Percentiles rank a stretch among this genome's conserved stretches.
These are phyloP conservation scores for Suillus subalutaceus DNA, from an alignment of 768 basidiomycete species.

Conservation along the genomic window DNA sequence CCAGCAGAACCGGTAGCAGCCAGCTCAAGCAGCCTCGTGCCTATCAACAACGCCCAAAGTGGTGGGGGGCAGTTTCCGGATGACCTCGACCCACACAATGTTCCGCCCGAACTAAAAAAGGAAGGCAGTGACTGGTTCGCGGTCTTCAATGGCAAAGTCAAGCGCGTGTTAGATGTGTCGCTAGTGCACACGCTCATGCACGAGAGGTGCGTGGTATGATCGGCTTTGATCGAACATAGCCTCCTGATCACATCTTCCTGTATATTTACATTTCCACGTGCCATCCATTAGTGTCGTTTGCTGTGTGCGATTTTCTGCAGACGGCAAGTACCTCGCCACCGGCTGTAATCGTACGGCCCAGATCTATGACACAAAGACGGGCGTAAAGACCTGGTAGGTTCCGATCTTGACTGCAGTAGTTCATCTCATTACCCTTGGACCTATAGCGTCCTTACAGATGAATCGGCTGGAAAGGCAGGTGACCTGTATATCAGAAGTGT, in stretches of 20 bases:
- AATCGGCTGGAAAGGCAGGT: slow-evolving; percentile 67
- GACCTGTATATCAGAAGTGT: slow-evolving; percentile 77
- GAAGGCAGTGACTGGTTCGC: slow-evolving; percentile 58
- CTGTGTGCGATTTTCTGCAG: slow-evolving; percentile 35
- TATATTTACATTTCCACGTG: slow-evolving; percentile 10
- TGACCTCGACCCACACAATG: slow-evolving; percentile 21
- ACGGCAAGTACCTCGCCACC: slow-evolving; percentile 35
- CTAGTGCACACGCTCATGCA: slow-evolving; percentile 86
- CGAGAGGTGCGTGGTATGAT: slow-evolving; percentile 63
- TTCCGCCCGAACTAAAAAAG: slow-evolving; percentile 31
- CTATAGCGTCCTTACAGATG: slow-evolving; percentile 74
- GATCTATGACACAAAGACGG: slow-evolving; percentile 91
- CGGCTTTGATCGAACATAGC: slow-evolving; percentile 7
- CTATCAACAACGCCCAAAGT: slow-evolving; percentile 30
- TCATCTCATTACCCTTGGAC: slow-evolving; percentile 16
- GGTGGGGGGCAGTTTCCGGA: slow-evolving; percentile 35
- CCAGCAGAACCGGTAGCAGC: slow-evolving; percentile 27
- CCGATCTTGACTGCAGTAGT: slow-evolving; percentile 7
- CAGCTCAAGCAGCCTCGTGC: slow-evolving; percentile 26
- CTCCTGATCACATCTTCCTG: slow-evolving; percentile 5
- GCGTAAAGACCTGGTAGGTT: slow-evolving; percentile 78
- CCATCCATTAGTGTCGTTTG: slow-evolving; percentile 29
- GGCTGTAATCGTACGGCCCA: slow-evolving; percentile 91
- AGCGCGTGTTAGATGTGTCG: slow-evolving; percentile 53
- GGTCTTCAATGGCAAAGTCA: slow-evolving; percentile 52